Conservation (phyloP, 495 filamentous ascomycete genomes). For the Annulohypoxylon moriforme region DNA sequence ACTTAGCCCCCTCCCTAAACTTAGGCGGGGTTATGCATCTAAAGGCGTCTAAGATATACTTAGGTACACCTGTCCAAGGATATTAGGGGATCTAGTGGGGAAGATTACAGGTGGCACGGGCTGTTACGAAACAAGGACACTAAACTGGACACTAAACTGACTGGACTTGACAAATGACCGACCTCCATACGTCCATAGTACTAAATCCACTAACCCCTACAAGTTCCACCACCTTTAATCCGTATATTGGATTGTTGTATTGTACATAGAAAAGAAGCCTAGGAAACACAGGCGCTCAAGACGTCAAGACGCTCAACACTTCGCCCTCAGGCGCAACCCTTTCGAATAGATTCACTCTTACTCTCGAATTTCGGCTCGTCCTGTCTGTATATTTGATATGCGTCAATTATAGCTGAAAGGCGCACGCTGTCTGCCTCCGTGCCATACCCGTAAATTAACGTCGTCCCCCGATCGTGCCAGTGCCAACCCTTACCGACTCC, state of each 20-base stretch:
- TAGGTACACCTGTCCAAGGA: neutral
- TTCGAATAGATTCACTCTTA: conserved; percentile 20
- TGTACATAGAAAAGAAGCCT: neutral
- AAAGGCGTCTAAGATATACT: neutral
- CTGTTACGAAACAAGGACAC: conserved; percentile 41
- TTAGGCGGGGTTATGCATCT: conserved; percentile 6
- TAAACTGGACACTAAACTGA: conserved; percentile 1
- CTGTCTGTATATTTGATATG: conserved; percentile 29
- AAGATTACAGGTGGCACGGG: conserved; percentile 41
- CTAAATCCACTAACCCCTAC: conserved; percentile 16
- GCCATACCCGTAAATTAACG: conserved; percentile 41
- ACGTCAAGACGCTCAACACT: conserved; percentile 1
- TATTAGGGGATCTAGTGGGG: conserved; percentile 38
- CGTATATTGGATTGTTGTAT: conserved; percentile 6
- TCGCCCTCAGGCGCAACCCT: conserved; percentile 2
- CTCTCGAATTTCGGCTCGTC: neutral
- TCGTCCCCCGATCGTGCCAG: conserved; percentile 34
- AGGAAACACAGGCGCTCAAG: conserved; percentile 4
- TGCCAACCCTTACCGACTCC: conserved; percentile 40
- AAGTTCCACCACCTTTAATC: conserved; percentile 17
- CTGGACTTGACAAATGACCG: neutral
- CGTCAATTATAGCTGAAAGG: conserved; percentile 46
- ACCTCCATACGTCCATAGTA: neutral
- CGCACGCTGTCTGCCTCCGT: conserved; percentile 42
- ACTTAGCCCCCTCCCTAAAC: conserved; percentile 10